Evolutionary conservation across 331 rosid species (phyloP).

Genomic region (Dryas integrifolia): DNA sequence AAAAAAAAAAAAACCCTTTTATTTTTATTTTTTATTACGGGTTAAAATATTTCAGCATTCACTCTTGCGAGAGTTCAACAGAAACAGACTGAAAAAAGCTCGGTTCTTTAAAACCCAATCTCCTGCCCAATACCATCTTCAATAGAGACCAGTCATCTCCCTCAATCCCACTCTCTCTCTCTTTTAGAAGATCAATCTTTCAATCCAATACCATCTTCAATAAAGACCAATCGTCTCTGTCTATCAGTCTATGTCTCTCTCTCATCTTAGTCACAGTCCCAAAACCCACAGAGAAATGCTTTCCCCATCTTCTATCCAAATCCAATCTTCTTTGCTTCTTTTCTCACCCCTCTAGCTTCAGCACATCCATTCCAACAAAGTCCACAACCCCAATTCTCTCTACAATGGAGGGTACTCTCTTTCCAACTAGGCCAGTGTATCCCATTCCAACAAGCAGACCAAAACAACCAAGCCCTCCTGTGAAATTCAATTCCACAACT

Average conservation of each 20-base stretch:
- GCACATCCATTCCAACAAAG: not conserved
- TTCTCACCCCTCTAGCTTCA: constrained; percentile 1
- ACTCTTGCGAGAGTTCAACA: not conserved
- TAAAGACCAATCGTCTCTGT: constrained; percentile 13
- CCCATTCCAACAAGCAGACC: constrained; percentile 57
- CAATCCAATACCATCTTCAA: constrained; percentile 5
- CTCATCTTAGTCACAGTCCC: not conserved
- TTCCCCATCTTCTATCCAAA: not conserved
- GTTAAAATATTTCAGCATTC: too few species aligned
- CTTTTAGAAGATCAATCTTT: not conserved
- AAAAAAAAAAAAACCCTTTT: too few species aligned
- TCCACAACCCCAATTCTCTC: constrained; percentile 7
- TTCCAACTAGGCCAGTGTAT: constrained; percentile 55
- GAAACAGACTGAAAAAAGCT: not conserved
- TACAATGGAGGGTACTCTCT: constrained; percentile 71
- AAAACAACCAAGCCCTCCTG: constrained; percentile 30
- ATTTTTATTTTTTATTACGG: too few species aligned
- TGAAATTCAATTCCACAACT: constrained; percentile 53
- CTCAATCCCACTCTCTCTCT: not conserved
- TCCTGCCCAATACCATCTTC: not conserved
- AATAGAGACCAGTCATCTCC: constrained; percentile 22
- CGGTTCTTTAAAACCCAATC: not conserved
- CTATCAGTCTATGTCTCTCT: not conserved
- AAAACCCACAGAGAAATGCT: not conserved
- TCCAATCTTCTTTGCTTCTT: not conserved